Conservation (phyloP, 2,329 filamentous ascomycete species). For the Acrocalymma vagum region DNA sequence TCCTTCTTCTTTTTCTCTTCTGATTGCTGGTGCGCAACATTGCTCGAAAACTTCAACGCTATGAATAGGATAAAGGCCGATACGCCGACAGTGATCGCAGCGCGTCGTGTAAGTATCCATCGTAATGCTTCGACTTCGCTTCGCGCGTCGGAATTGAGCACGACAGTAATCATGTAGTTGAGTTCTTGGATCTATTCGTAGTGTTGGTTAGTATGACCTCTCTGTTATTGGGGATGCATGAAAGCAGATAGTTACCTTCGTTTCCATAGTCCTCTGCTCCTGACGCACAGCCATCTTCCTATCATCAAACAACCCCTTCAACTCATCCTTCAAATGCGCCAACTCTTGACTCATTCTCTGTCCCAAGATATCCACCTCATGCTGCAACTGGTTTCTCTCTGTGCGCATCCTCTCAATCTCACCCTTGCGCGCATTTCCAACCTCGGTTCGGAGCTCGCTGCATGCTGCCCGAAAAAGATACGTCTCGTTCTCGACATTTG, state of each 20-base stretch:
- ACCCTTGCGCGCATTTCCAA: conserved; percentile 77
- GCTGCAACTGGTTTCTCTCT: conserved; percentile 85
- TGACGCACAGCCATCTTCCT: conserved; percentile 90
- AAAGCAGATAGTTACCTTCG: conserved; percentile 62
- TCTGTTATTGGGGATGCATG: neutral
- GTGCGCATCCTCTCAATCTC: conserved; percentile 84
- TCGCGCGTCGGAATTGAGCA: conserved; percentile 87
- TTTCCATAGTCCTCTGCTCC: conserved; percentile 86
- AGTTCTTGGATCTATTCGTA: conserved; percentile 80
- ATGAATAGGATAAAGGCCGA: conserved; percentile 56
- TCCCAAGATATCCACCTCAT: conserved; percentile 91
- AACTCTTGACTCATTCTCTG: conserved; percentile 88
- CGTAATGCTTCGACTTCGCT: conserved; percentile 90
- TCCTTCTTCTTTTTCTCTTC: conserved; percentile 49
- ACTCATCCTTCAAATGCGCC: conserved; percentile 81
- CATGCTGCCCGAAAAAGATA: conserved; percentile 96
- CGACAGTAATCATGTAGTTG: conserved; percentile 94
- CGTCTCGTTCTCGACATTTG: conserved; percentile 91
- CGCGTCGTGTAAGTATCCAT: conserved; percentile 80
- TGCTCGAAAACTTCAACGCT: conserved; percentile 50
- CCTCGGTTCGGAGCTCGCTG: conserved; percentile 87
- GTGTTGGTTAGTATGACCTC: conserved; percentile 20
- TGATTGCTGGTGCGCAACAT: conserved; percentile 48
- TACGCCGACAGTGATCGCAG: conserved; percentile 65
- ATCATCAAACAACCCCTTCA: conserved; percentile 97